phyloP scores from a whole-genome alignment of 257 asterid species.

The Ajuga chamaepitys region DNA sequence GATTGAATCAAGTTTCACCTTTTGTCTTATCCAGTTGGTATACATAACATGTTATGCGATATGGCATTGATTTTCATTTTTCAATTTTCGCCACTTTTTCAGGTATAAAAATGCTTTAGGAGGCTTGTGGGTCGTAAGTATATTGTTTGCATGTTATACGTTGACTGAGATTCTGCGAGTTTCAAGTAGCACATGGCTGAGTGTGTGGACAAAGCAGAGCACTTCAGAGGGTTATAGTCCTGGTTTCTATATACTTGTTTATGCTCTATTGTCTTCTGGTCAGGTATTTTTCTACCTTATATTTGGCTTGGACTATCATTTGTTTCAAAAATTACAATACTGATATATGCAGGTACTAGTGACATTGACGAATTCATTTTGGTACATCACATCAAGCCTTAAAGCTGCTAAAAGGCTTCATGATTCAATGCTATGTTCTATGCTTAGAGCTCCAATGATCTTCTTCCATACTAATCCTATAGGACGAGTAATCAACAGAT shows the following conservation, averaged over 20 bases:
- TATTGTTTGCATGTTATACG: constrained; percentile 56
- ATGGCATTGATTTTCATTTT: no score
- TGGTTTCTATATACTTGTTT: constrained; percentile 70
- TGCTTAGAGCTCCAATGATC: constrained; percentile 79
- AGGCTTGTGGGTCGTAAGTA: constrained; percentile 74
- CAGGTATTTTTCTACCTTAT: constrained; percentile 28
- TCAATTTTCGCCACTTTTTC: constrained; percentile 11
- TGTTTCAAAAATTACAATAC: background rate
- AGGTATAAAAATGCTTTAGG: constrained; percentile 78
- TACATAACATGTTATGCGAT: background rate
- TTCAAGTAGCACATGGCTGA: constrained; percentile 88
- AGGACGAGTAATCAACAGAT: constrained; percentile 79
- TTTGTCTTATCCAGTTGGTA: background rate
- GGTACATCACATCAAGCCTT: constrained; percentile 72
- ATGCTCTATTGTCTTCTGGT: constrained; percentile 69
- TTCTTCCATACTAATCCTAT: constrained; percentile 84
- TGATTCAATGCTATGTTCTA: constrained; percentile 58
- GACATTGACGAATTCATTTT: constrained; percentile 69
- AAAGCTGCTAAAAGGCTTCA: constrained; percentile 68
- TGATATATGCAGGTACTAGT: constrained; percentile 65
- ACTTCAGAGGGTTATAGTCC: constrained; percentile 38
- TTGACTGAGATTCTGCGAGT: constrained; percentile 71
- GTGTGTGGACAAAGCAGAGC: constrained; percentile 84
- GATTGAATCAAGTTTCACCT: background rate
- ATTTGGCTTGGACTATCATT: background rate